Percentiles rank a stretch among this genome's conserved stretches.
These are phyloP conservation scores for Hericium alpestre DNA, from an alignment of 768 basidiomycete species.

Conservation along the genomic window DNA sequence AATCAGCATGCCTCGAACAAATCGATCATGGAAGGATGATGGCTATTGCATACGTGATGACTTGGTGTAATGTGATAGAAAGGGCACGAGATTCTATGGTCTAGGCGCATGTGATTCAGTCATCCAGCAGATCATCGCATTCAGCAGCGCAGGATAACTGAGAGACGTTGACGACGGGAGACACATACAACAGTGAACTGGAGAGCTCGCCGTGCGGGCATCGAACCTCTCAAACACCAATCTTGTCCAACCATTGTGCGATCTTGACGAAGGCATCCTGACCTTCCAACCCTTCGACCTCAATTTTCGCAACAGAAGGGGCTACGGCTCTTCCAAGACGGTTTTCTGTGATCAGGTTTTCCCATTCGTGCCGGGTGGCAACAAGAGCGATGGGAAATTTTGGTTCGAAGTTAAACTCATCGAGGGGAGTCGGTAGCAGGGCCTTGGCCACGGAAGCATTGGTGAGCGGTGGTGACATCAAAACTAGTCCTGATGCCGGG, in stretches of 20 bases:
- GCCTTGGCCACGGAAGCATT: slow-evolving; percentile 24
- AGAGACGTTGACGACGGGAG: no score
- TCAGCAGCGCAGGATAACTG: no score
- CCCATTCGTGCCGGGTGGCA: neutral
- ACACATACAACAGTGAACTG: no score
- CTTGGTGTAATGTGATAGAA: no score
- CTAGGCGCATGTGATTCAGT: no score
- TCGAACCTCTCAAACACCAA: slow-evolving; percentile 31
- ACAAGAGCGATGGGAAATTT: slow-evolving; percentile 51
- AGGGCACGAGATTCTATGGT: no score
- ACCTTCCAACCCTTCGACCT: slow-evolving; percentile 19
- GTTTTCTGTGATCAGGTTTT: neutral
- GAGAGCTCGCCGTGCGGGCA: no score
- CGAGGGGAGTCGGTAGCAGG: slow-evolving; percentile 26
- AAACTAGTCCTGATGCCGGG: slow-evolving; percentile 49
- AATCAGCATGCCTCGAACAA: no score
- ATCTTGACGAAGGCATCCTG: slow-evolving; percentile 30
- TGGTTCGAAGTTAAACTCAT: slow-evolving; percentile 52
- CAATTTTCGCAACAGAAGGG: neutral
- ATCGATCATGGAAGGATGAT: no score
- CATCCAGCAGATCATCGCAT: no score
- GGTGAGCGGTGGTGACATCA: slow-evolving; percentile 45
- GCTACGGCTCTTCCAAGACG: neutral
- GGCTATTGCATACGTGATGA: no score
- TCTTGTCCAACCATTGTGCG: slow-evolving; percentile 45